Evolutionary conservation across 1,284 basidiomycete species (phyloP).

Genomic region (Ustilago tritici): DNA sequence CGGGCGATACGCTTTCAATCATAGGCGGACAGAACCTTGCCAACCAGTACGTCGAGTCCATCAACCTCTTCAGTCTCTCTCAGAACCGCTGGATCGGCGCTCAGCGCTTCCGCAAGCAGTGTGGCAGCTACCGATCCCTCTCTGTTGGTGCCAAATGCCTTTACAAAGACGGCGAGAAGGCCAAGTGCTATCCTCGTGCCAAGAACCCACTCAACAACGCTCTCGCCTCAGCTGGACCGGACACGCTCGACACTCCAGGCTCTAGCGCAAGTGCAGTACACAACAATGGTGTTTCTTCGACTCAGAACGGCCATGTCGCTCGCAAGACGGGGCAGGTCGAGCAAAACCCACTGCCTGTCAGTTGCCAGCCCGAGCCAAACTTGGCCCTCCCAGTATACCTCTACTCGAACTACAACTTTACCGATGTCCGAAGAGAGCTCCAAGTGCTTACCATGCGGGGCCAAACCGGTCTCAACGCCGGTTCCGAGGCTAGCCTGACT

Average conservation of each 20-base stretch:
- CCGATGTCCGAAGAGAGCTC: conserved; percentile 65
- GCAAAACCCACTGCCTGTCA: conserved; percentile 53
- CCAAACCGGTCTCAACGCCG: conserved; percentile 4
- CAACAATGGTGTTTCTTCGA: not conserved
- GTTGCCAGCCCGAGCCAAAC: conserved; percentile 17
- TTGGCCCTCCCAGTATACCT: conserved; percentile 54
- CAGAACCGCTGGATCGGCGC: conserved; percentile 50
- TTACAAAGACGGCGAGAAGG: conserved; percentile 49
- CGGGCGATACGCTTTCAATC: conserved; percentile 76
- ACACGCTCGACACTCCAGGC: not conserved
- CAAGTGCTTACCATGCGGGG: conserved; percentile 49
- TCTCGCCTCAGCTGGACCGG: not conserved
- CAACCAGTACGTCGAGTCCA: conserved; percentile 71
- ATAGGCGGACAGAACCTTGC: conserved; percentile 87
- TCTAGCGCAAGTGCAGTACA: conserved; percentile 6
- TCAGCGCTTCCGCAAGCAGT: conserved; percentile 56
- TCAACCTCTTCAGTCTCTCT: conserved; percentile 60
- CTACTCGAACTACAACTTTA: conserved; percentile 67
- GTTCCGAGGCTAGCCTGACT: not conserved
- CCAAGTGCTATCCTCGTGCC: conserved; percentile 54
- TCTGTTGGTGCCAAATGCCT: conserved; percentile 47
- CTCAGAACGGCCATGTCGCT: conserved; percentile 7
- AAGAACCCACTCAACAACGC: conserved; percentile 33
- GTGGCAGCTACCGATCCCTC: conserved; percentile 61
- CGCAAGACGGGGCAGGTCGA: conserved; percentile 23